These are phyloP conservation scores for Nothophytophthora sp. DNA, from an alignment of 352 stramenopile species.

Conservation along the genomic window DNA sequence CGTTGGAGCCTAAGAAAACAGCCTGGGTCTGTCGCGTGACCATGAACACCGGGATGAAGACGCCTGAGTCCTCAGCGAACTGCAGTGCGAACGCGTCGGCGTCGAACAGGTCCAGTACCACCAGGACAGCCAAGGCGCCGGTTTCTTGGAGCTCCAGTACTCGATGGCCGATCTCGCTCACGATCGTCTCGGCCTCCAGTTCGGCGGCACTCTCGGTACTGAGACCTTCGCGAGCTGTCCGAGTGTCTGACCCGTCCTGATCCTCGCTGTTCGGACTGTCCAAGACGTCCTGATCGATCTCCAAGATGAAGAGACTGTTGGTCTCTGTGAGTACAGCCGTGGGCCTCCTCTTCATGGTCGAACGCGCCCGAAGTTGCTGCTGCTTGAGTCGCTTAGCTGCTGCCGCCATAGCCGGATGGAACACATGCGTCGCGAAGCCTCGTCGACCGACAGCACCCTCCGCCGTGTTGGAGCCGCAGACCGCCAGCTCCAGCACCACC, in stretches of 20 bases:
- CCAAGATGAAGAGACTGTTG: conserved; percentile 45
- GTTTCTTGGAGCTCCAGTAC: conserved; percentile 64
- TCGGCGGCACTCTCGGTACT: conserved; percentile 23
- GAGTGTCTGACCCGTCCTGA: conserved; percentile 2
- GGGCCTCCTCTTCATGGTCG: conserved; percentile 37
- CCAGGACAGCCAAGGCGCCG: conserved; percentile 52
- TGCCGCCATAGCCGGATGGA: conserved; percentile 43
- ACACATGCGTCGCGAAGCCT: conserved; percentile 61
- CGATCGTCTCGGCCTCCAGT: conserved; percentile 38
- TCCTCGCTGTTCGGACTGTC: background rate
- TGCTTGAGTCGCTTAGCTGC: conserved; percentile 35
- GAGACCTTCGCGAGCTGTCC: background rate
- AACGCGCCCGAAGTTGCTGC: conserved; percentile 34
- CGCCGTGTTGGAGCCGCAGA: conserved; percentile 40
- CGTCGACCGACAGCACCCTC: conserved; percentile 12
- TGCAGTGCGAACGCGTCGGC: conserved; percentile 58
- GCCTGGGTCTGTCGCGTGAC: conserved; percentile 23
- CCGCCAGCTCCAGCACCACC: conserved; percentile 48
- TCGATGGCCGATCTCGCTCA: conserved; percentile 43
- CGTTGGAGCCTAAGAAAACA: conserved; percentile 16
- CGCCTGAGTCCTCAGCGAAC: conserved; percentile 43
- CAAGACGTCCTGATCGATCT: conserved; percentile 39
- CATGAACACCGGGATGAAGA: conserved; percentile 81
- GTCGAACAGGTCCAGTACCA: conserved; percentile 65
- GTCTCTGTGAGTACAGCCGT: conserved; percentile 34